Evolutionary conservation across 768 basidiomycete genomes (phyloP).

Genomic region (Termitomyces bulborhizus): DNA sequence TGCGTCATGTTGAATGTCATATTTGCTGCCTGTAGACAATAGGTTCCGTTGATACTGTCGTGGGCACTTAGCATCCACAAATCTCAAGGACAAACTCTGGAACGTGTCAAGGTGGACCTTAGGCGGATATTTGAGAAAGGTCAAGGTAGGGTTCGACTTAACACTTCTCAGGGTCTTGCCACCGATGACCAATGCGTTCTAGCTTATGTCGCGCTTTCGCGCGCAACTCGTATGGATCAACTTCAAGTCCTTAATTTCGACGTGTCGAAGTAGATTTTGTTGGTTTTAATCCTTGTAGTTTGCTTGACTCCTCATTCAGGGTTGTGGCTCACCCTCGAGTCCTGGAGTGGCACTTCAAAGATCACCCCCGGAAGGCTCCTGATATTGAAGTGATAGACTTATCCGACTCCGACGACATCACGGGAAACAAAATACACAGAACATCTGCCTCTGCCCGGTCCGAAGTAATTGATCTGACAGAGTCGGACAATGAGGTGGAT

Average conservation of each 20-base stretch:
- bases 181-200: background rate
- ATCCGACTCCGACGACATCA: conserved; percentile 15
- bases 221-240: conserved; percentile 60
- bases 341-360: conserved; percentile 41
- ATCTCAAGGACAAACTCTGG: conserved; percentile 85
- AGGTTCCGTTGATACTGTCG: conserved; percentile 77
- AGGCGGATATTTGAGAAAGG: conserved; percentile 73
- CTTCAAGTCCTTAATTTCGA: conserved; percentile 65
- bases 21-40: background rate
- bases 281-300: background rate
- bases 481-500: conserved; percentile 31
- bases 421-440: conserved; percentile 24
- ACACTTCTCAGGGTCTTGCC: background rate
- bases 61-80: conserved; percentile 91
- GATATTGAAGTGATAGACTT: conserved; percentile 13
- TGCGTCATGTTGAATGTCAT: background rate
- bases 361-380: background rate
- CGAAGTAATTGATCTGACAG: conserved; percentile 8
- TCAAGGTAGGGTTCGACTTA: conserved; percentile 42
- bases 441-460: background rate
- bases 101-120: conserved; percentile 78
- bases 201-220: conserved; percentile 72
- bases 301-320: conserved; percentile 25
- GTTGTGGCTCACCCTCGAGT: conserved; percentile 62
- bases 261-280: conserved; percentile 40